Evolutionary conservation across 345 rosid genomes (phyloP), one percentile per base, ranked within the genome.

Genomic region (Eutrema yunnanense): DNA sequence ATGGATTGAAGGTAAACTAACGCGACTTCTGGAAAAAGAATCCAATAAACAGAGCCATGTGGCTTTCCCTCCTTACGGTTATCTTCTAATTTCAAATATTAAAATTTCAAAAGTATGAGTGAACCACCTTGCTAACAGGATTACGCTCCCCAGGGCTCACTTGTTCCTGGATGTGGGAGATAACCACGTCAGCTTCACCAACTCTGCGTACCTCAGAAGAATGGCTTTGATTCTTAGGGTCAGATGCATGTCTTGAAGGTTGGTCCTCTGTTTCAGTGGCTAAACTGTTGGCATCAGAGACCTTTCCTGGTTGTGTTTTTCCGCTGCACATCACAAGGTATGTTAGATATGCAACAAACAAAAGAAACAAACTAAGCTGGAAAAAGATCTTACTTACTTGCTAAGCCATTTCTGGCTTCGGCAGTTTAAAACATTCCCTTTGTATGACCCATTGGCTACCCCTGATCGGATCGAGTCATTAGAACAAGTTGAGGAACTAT

Each of bases 401-500:
- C 79, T 69, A 49, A 82, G 87, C 33, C 84, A 78, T 19, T 71
- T 85, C 74, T 84, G 82, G 68, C 67, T 78, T 36, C 76, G 90
- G 73, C 66, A 48, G 70, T 77, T 85, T 22, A 82, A 72, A 69
- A 74, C 67, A 78, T 69, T 86, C 65, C 82, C 88, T 67, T 82
- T 89, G 62, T 80, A 79, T 43, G 86, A 82, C 16, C 90, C 90
- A 82, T 80, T 84, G 73, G 80, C 81, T 52, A 81, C 86, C 65
- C 82, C 82, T 8, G 95, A 84, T 46, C 83, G 95, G 48, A 88
- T 82, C 0, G 95, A 91, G 64, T 94, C 96, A 9, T 88, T 85
- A 16, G 97, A 91, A 76, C 96, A 90, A 0, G 97, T 86, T 49
- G 97, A 91, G 50, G 98, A 86, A 82, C 93, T 93, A 83, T 90